A percentile compares a stretch with the other conserved stretches of the same genome.
phyloP scores from a whole-genome alignment of 768 basidiomycete genomes.

The Auriscalpium microsporum region DNA sequence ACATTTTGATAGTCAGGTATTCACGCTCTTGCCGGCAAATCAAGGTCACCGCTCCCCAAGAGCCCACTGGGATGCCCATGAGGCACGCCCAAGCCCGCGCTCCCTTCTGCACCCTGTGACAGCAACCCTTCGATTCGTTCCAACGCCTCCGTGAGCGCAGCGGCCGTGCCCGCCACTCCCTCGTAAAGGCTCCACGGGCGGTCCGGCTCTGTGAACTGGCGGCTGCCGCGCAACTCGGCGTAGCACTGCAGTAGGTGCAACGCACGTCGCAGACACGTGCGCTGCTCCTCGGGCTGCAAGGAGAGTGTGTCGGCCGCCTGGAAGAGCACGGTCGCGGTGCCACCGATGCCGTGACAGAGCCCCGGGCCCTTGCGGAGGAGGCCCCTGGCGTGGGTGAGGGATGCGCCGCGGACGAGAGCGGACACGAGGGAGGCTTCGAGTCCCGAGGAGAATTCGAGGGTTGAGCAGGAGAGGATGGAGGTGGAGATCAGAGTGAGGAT shows the following conservation, averaged over 20 bases:
- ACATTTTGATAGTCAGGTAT: no score
- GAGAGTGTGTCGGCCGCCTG: slow-evolving; percentile 39
- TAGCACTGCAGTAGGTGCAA: slow-evolving; percentile 35
- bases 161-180: slow-evolving; percentile 51
- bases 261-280: not conserved
- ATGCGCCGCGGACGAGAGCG: slow-evolving; percentile 21
- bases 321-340: slow-evolving; percentile 45
- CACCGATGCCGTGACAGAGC: slow-evolving; percentile 50
- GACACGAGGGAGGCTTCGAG: not conserved
- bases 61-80: no score
- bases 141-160: slow-evolving; percentile 23
- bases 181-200: slow-evolving; percentile 50
- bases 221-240: slow-evolving; percentile 30
- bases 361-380: slow-evolving; percentile 51
- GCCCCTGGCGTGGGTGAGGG: slow-evolving; percentile 38
- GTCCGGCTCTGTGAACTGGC: slow-evolving; percentile 33
- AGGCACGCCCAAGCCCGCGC: no score
- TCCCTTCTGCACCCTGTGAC: no score
- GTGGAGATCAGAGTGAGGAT: slow-evolving; percentile 35
- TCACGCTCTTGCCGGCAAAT: no score
- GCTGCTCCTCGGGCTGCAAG: slow-evolving; percentile 3
- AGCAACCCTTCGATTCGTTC: not conserved
- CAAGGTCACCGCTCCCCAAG: no score
- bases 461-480: slow-evolving; percentile 16
- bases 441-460: slow-evolving; percentile 16